Conservation (phyloP, 2,329 filamentous ascomycete species). For the Ilyonectria sp. region DNA sequence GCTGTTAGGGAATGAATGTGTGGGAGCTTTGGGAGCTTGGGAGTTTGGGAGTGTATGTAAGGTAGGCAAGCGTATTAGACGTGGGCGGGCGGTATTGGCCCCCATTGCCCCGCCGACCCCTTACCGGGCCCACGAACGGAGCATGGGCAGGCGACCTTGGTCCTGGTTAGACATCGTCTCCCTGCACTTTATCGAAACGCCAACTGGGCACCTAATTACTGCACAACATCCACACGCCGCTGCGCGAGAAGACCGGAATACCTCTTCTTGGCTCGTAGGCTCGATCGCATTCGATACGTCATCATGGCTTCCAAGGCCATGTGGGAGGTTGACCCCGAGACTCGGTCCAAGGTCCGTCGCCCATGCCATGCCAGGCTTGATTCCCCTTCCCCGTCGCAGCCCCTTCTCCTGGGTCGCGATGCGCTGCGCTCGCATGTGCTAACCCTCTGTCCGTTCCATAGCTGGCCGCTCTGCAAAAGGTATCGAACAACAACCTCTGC, state of each 20-base stretch:
- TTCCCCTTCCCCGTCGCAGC: slow-evolving; percentile 26
- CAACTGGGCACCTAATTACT: slow-evolving; percentile 34
- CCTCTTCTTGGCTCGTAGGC: background rate
- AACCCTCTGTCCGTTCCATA: slow-evolving; percentile 55
- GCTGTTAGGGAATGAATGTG: no score
- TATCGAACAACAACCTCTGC: slow-evolving; percentile 89
- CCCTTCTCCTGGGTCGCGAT: slow-evolving; percentile 12
- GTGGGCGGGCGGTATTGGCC: slow-evolving; percentile 5
- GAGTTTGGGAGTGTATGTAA: background rate
- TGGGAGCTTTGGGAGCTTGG: background rate
- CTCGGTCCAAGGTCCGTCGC: slow-evolving; percentile 86
- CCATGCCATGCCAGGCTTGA: background rate
- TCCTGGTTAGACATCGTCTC: slow-evolving; percentile 39
- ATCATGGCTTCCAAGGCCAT: slow-evolving; percentile 81
- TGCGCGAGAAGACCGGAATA: background rate
- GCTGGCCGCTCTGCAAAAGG: slow-evolving; percentile 93
- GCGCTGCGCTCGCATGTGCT: slow-evolving; percentile 30
- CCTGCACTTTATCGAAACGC: slow-evolving; percentile 37
- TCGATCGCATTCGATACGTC: slow-evolving; percentile 29
- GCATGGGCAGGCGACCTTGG: slow-evolving; percentile 33
- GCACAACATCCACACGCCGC: slow-evolving; percentile 23
- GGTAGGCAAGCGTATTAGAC: background rate
- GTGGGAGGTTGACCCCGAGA: slow-evolving; percentile 99
- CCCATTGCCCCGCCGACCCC: slow-evolving; percentile 38
- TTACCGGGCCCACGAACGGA: slow-evolving; percentile 29